A percentile compares a stretch with the other conserved stretches of the same genome.
Conservation (phyloP, 352 stramenopile species). For the Pythium aquatile region DNA sequence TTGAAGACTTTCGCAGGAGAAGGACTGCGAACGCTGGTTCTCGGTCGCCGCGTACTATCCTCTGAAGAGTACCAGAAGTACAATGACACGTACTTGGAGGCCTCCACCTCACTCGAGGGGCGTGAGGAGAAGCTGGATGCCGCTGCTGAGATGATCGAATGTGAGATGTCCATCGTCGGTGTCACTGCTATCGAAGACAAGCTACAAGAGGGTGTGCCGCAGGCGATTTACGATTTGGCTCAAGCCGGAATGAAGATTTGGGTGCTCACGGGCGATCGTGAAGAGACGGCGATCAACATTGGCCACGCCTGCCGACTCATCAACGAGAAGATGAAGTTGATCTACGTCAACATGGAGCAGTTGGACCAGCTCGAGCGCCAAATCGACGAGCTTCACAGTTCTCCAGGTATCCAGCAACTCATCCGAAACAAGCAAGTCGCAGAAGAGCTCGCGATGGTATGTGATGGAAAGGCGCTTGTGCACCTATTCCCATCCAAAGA, state of each 20-base stretch:
- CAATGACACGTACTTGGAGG: conserved; percentile 57
- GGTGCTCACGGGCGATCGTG: conserved; percentile 94
- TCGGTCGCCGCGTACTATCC: conserved; percentile 55
- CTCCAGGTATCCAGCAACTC: conserved; percentile 30
- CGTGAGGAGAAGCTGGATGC: conserved; percentile 53
- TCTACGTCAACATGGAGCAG: conserved; percentile 62
- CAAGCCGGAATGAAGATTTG: conserved; percentile 93
- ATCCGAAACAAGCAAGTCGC: conserved; percentile 38
- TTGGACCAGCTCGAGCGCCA: conserved; percentile 42
- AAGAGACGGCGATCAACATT: conserved; percentile 96
- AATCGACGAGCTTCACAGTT: conserved; percentile 37
- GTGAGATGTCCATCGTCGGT: conserved; percentile 81
- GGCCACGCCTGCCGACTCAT: conserved; percentile 69
- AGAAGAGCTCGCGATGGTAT: conserved; percentile 49
- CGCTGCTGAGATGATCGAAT: conserved; percentile 60
- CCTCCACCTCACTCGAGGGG: conserved; percentile 57
- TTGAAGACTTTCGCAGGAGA: conserved; percentile 78
- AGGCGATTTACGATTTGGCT: conserved; percentile 82
- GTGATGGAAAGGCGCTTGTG: conserved; percentile 46
- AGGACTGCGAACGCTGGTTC: conserved; percentile 80
- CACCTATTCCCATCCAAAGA: conserved; percentile 1
- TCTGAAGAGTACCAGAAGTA: conserved; percentile 63
- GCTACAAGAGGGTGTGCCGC: conserved; percentile 87
- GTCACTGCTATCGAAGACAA: conserved; percentile 94
- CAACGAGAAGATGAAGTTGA: conserved; percentile 64